These are phyloP conservation scores for Xylariales sp. DNA, from an alignment of 2,329 filamentous ascomycete species.

Conservation along the genomic window DNA sequence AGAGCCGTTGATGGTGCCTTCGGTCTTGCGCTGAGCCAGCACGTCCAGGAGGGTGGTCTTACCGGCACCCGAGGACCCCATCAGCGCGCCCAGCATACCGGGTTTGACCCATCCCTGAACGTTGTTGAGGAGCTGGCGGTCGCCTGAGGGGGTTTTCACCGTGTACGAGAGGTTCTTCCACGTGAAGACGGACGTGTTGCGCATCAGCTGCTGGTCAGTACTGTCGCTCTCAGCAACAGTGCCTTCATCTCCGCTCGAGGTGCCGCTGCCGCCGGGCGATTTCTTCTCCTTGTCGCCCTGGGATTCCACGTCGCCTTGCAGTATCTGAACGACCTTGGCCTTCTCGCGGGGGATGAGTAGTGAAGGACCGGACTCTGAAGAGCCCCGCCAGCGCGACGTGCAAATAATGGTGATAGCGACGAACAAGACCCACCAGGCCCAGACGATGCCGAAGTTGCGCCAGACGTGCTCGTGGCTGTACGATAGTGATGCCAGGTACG, in stretches of 20 bases:
- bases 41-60: slow-evolving; percentile 85
- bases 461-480: slow-evolving; percentile 50
- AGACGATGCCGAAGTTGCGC: slow-evolving; percentile 59
- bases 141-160: slow-evolving; percentile 54
- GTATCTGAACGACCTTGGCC: slow-evolving; percentile 28
- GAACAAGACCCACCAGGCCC: slow-evolving; percentile 59
- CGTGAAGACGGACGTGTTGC: slow-evolving; percentile 66
- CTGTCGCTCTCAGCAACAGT: slow-evolving; percentile 18
- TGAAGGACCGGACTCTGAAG: slow-evolving; percentile 46
- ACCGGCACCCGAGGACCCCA: slow-evolving; percentile 77
- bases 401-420: slow-evolving; percentile 53
- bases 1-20: slow-evolving; percentile 70
- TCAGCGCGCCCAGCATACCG: slow-evolving; percentile 72
- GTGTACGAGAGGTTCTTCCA: slow-evolving; percentile 71
- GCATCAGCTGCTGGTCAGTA: slow-evolving; percentile 39
- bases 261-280: not conserved
- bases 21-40: slow-evolving; percentile 73
- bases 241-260: slow-evolving; percentile 8
- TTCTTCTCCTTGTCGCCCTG: slow-evolving; percentile 16
- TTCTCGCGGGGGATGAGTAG: slow-evolving; percentile 61
- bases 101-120: slow-evolving; percentile 83
- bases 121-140: slow-evolving; percentile 70
- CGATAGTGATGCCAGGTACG: slow-evolving; percentile 51
- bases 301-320: slow-evolving; percentile 45
- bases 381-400: slow-evolving; percentile 52